phyloP scores from a whole-genome alignment of 2,329 filamentous ascomycete genomes.

The Sclerotiophoma versabilis region DNA sequence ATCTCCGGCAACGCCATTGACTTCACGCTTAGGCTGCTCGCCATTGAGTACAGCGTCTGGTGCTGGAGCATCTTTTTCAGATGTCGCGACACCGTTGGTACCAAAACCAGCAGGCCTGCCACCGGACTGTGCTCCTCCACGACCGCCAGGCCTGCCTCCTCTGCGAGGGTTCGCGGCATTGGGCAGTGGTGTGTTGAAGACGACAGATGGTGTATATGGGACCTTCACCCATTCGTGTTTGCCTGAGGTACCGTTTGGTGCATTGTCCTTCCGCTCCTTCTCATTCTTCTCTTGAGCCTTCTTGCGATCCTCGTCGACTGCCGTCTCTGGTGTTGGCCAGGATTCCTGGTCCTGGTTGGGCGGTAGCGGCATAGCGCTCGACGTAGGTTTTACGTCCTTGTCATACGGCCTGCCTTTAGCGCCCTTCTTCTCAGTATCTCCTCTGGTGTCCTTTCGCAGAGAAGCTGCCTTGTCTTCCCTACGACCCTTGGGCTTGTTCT shows the following conservation, averaged over 20 bases:
- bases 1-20: slow-evolving; percentile 35
- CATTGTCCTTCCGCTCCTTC: slow-evolving; percentile 68
- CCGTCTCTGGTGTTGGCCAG: slow-evolving; percentile 91
- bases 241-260: slow-evolving; percentile 51
- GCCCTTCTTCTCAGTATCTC: slow-evolving; percentile 40
- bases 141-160: slow-evolving; percentile 59
- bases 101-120: slow-evolving; percentile 54
- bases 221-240: slow-evolving; percentile 89
- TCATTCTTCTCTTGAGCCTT: slow-evolving; percentile 72
- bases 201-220: slow-evolving; percentile 81
- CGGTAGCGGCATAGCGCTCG: slow-evolving; percentile 59
- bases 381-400: slow-evolving; percentile 34
- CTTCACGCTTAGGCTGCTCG: slow-evolving; percentile 45
- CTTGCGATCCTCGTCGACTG: slow-evolving; percentile 77
- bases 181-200: slow-evolving; percentile 85
- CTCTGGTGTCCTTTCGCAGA: slow-evolving; percentile 34
- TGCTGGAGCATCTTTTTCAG: slow-evolving; percentile 47
- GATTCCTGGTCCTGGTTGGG: slow-evolving; percentile 77
- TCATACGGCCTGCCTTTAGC: slow-evolving; percentile 37
- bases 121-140: slow-evolving; percentile 64
- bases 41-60: slow-evolving; percentile 33
- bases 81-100: slow-evolving; percentile 46
- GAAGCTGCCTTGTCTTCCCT: slow-evolving; percentile 39
- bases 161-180: slow-evolving; percentile 47
- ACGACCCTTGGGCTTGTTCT: slow-evolving; percentile 29